These are phyloP conservation scores for Lagenaria siceraria DNA, from an alignment of 306 rosid species.

Conservation along the genomic window DNA sequence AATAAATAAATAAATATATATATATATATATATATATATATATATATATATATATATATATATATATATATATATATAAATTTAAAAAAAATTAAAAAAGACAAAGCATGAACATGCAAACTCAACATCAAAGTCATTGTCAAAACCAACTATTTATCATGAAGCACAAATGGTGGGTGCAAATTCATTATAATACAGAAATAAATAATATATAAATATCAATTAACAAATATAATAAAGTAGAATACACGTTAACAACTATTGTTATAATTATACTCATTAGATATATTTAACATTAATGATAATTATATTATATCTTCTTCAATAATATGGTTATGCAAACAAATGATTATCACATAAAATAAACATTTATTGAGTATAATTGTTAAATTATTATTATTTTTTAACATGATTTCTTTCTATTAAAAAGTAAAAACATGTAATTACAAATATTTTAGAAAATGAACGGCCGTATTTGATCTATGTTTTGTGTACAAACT, in stretches of 20 bases:
- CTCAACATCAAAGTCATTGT: neutral
- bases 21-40: too few relatives aligned
- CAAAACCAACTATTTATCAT: neutral
- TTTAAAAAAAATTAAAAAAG: neutral
- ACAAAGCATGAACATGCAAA: neutral
- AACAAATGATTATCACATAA: neutral
- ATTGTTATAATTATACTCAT: neutral
- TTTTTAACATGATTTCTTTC: too few relatives aligned
- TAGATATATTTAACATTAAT: neutral
- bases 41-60: too few relatives aligned
- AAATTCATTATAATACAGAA: neutral
- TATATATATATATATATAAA: too few relatives aligned
- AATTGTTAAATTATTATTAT: too few relatives aligned
- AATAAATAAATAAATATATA: too few relatives aligned
- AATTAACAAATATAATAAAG: neutral
- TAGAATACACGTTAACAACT: neutral
- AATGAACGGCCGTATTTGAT: neutral
- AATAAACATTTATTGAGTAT: neutral
- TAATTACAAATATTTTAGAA: neutral
- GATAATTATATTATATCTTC: neutral
- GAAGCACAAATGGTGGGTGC: neutral
- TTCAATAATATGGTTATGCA: neutral
- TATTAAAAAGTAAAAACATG: too few relatives aligned
- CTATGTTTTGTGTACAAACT: too few relatives aligned
- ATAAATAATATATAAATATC: neutral